Evolutionary conservation across 2,329 filamentous ascomycete species (phyloP), one percentile per base, ranked within the genome.

Genomic region (Aspergillus fumigatus): DNA sequence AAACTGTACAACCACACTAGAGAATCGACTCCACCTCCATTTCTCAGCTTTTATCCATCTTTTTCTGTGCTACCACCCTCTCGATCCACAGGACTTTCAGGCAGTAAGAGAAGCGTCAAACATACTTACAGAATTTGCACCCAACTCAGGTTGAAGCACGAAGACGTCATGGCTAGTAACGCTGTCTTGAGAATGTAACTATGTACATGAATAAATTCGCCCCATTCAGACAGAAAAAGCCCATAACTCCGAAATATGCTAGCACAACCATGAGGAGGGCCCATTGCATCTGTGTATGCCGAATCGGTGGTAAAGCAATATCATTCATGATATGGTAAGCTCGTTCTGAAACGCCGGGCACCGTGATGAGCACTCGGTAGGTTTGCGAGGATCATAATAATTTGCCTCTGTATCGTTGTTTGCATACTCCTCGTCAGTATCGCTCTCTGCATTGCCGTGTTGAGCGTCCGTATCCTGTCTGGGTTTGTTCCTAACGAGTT

Each of bases 361-460:
- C 5, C 63, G 69, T 25, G 62, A 59, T 59, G 67, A 72, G 66
- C 82, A 84, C 26, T 73, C 80, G 3, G 80, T 83, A 25, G 81
- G 81, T 52, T 70, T 75, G 14, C 72, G 72, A 35, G 81, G 81
- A 66, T 83, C 77, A 66, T 84, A 84, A 62, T 80, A 78, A 6
- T 75, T 78, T 54, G 73, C 75, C 0, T 67, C 75, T 11, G 71
- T 52, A 29, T 32, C 56, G 65, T 66, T 63, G 41, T 57, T 59
- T 17, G 58, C 78, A 69, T 89, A 89, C 51, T 87, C 78, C 60
- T 88, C 84, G 67, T 90, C 89, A 2, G 82, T 86, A 64, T 90
- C 88, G 60, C 88, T 87, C 52, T 89, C 88, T 1, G 81, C 86
- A 62, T 88, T 85, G 61, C 62, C 61, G n/a, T 53, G 32, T 25